A percentile compares a stretch with the other conserved stretches of the same genome.
These are phyloP conservation scores for Narthecium ossifragum DNA, from an alignment of 106 monocot species.

Conservation along the genomic window DNA sequence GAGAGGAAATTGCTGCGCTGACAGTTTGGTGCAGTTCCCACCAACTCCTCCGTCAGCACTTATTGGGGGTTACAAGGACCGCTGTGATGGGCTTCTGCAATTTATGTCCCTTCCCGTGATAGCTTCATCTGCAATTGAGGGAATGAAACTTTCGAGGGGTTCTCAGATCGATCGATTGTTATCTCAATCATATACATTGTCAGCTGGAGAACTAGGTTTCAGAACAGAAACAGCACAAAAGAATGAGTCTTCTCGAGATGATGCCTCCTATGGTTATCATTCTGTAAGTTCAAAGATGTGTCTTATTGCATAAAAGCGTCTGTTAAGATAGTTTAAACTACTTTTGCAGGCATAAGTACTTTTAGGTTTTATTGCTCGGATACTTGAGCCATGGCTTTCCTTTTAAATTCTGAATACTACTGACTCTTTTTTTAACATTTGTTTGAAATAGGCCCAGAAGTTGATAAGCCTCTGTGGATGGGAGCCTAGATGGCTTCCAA, in stretches of 20 bases:
- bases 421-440: constrained; percentile 4
- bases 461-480: constrained; percentile 96
- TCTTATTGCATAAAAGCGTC: no score
- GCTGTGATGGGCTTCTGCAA: constrained; percentile 84
- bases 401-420: neutral
- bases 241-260: constrained; percentile 36
- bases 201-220: constrained; percentile 46
- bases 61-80: constrained; percentile 87
- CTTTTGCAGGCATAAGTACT: no score
- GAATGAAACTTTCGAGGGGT: constrained; percentile 60
- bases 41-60: constrained; percentile 66
- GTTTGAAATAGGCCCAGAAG: constrained; percentile 65
- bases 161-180: constrained; percentile 68
- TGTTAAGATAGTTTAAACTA: no score
- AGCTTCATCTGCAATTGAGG: constrained; percentile 68
- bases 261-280: constrained; percentile 40
- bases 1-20: constrained; percentile 91
- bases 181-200: constrained; percentile 43
- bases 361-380: neutral
- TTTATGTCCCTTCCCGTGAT: constrained; percentile 67
- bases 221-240: constrained; percentile 46
- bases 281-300: constrained; percentile 27
- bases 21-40: constrained; percentile 92
- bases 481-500: constrained; percentile 97
- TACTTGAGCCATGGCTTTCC: no score